phyloP scores from a whole-genome alignment of 352 stramenopile species.

The Pythium apleroticum region DNA sequence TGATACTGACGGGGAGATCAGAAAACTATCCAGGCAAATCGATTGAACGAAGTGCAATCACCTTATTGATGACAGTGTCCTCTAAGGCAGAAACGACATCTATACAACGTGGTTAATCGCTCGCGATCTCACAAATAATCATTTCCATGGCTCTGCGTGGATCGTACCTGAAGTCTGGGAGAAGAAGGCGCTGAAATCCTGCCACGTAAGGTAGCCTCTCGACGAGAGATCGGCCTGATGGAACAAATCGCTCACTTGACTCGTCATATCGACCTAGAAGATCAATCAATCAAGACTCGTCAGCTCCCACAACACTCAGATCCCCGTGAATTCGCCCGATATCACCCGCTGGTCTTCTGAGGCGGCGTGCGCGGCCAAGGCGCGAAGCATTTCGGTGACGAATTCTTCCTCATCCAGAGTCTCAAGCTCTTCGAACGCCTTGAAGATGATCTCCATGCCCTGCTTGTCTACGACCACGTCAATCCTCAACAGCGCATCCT shows the following conservation, averaged over 20 bases:
- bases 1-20: constrained; percentile 26
- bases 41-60: no score
- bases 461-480: constrained; percentile 35
- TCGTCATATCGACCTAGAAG: constrained; percentile 34
- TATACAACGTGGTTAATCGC: background rate
- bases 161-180: constrained; percentile 40
- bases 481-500: background rate
- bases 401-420: constrained; percentile 48
- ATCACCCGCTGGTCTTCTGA: constrained; percentile 31
- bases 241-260: constrained; percentile 41
- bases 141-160: no score
- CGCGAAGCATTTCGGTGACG: constrained; percentile 34
- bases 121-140: no score
- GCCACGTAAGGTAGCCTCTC: constrained; percentile 36
- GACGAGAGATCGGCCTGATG: constrained; percentile 40
- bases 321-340: background rate
- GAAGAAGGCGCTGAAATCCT: constrained; percentile 47
- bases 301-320: background rate
- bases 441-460: constrained; percentile 36
- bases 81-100: constrained; percentile 21
- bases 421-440: constrained; percentile 37
- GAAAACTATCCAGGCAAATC: constrained; percentile 11
- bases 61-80: constrained; percentile 28
- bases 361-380: constrained; percentile 24
- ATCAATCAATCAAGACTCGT: background rate